Evolutionary conservation across 208 protist species (phyloP), one percentile per base, ranked within the genome.

Genomic region (Wallacemonas collosoma): DNA sequence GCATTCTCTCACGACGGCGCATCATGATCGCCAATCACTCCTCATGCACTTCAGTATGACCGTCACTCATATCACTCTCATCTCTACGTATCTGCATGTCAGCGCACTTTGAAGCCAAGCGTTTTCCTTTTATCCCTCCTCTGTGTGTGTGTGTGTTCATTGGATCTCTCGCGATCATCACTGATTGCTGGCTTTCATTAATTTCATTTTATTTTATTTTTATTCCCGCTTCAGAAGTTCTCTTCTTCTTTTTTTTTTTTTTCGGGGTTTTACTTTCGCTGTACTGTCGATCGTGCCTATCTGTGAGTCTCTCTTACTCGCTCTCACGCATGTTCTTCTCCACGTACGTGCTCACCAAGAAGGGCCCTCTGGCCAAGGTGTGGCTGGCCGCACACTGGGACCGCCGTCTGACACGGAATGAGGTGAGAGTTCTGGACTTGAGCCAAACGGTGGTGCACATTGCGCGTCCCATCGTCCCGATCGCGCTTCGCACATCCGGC

Each of bases 351-450:
- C 84, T 99, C 43, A 95, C 96, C 14, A 98, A 98, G 77, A 95
- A 98, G 68, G 96, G 97, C n/a, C 91, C 95, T 0, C 83, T 99
- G 38, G 97, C 93, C 26, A 98, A 98, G 82, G 87, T 99, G 15
- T 99, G 98, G 98, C 91, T 99, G 26, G 98, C 98, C 1, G 98
- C 97, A 1, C 97, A 99, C 83, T 98, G 96, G 97, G 97, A 98
- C 72, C 86, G 87, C 53, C 97, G 97, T 50, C 81, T 99, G 9
- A 98, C 95, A 38, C 97, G 98, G 61, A 86, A 91, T 58, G 91
- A 98, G 45, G 89, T 99, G 35, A 88, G 93, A 54, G 80, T 95
- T 7, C 87, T 97, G 8, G 93, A 99, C 72, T 89, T 99, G 63
- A 85, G 80, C 41, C 89, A 98, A 51, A 94, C 91, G 38, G 88